Evolutionary conservation across 2,329 filamentous ascomycete species (phyloP).

Genomic region (Didymella pinodella): DNA sequence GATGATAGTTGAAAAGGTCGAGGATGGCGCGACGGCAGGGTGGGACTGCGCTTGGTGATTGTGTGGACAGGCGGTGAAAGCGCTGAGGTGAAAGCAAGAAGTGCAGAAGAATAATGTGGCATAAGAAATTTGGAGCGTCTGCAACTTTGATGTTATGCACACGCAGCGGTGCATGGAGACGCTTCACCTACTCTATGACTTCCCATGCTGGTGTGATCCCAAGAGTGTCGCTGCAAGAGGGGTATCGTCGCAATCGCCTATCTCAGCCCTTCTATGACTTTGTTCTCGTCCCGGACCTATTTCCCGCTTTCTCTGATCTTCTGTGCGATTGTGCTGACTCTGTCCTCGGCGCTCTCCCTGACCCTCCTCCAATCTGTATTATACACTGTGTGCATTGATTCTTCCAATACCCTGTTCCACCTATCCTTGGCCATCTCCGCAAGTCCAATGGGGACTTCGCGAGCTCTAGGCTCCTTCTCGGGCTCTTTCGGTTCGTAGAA

Average conservation of each 20-base stretch:
- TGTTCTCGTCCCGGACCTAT: constrained; percentile 19
- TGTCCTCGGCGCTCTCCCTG: constrained; percentile 53
- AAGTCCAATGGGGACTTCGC: constrained; percentile 53
- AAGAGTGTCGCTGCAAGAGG: constrained; percentile 26
- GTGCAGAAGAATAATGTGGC: not conserved
- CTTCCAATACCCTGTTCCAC: constrained; percentile 59
- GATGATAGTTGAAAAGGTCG: not conserved
- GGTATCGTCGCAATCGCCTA: constrained; percentile 28
- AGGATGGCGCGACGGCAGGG: not conserved
- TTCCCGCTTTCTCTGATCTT: constrained; percentile 45
- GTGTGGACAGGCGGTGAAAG: constrained; percentile 10
- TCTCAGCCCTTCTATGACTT: not conserved
- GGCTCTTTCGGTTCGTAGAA: constrained; percentile 55
- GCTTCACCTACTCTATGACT: constrained; percentile 16
- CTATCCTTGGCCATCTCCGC: constrained; percentile 59
- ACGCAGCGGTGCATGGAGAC: not conserved
- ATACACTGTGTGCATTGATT: constrained; percentile 53
- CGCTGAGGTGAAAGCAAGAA: constrained; percentile 13
- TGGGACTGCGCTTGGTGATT: constrained; percentile 1
- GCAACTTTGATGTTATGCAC: not conserved
- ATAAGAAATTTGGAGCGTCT: constrained; percentile 3
- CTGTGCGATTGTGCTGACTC: constrained; percentile 45
- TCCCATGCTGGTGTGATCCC: constrained; percentile 5
- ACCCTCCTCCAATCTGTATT: constrained; percentile 56
- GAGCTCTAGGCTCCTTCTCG: constrained; percentile 48